phyloP scores from a whole-genome alignment of 768 basidiomycete species.

The Kwoniella europaea region DNA sequence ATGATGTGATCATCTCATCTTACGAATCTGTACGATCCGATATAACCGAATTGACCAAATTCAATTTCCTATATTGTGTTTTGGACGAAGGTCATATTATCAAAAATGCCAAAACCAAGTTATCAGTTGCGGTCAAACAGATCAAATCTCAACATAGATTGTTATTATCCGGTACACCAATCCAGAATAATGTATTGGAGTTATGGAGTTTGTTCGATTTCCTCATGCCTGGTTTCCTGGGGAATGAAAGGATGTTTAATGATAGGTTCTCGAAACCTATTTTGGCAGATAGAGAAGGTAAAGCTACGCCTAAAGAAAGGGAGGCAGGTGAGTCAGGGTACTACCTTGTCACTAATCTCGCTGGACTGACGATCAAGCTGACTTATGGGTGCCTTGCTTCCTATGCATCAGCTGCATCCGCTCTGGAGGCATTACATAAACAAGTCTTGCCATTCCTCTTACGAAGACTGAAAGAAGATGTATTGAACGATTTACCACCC shows the following conservation, averaged over 20 bases:
- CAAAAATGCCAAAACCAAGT: slow-evolving; percentile 97
- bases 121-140: slow-evolving; percentile 92
- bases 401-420: slow-evolving; percentile 73
- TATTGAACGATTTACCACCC: slow-evolving; percentile 90
- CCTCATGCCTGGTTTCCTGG: slow-evolving; percentile 98
- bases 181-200: slow-evolving; percentile 98
- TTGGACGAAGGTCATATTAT: slow-evolving; percentile 98
- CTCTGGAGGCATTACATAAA: slow-evolving; percentile 94
- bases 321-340: slow-evolving; percentile 70
- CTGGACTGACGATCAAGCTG: no score
- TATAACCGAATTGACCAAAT: slow-evolving; percentile 70
- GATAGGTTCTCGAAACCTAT: slow-evolving; percentile 97
- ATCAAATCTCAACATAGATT: slow-evolving; percentile 89
- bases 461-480: slow-evolving; percentile 95
- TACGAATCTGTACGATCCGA: slow-evolving; percentile 98
- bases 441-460: slow-evolving; percentile 98
- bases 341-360: no score
- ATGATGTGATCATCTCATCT: slow-evolving; percentile 94
- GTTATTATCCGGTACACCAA: slow-evolving; percentile 94
- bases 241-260: slow-evolving; percentile 92
- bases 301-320: slow-evolving; percentile 76
- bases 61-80: slow-evolving; percentile 93
- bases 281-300: slow-evolving; percentile 89
- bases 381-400: no score
- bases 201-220: slow-evolving; percentile 99